Percentiles rank a stretch among this genome's conserved stretches.
Conservation (phyloP, 352 stramenopile genomes). For the Phytophthora sojae region DNA sequence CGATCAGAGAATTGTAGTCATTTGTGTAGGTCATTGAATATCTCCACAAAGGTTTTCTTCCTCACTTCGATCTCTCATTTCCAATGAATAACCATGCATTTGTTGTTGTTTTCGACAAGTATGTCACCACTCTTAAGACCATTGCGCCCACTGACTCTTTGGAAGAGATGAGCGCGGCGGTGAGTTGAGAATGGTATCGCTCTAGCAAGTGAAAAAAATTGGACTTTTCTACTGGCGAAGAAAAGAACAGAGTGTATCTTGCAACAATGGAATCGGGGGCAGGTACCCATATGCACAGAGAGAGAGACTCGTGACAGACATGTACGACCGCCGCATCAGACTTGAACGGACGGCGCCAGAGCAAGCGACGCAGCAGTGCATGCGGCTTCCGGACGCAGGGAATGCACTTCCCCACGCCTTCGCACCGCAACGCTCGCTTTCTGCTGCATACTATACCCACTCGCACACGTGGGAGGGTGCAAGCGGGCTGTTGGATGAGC, state of each 20-base stretch:
- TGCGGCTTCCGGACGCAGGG: slow-evolving; percentile 33
- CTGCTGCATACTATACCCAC: slow-evolving; percentile 85
- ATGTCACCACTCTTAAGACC: slow-evolving; percentile 86
- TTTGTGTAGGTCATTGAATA: slow-evolving; percentile 74
- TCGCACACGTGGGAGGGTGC: slow-evolving; percentile 51
- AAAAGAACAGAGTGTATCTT: slow-evolving; percentile 92
- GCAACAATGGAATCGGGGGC: slow-evolving; percentile 30
- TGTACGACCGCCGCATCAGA: slow-evolving; percentile 47
- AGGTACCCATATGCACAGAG: slow-evolving; percentile 7
- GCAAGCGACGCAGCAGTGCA: slow-evolving; percentile 43
- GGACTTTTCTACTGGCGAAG: slow-evolving; percentile 78
- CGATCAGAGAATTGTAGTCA: slow-evolving; percentile 93
- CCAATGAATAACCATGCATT: slow-evolving; percentile 3
- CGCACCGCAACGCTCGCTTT: slow-evolving; percentile 50
- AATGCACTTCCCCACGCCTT: slow-evolving; percentile 44
- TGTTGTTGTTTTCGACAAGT: slow-evolving; percentile 4
- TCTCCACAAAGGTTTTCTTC: slow-evolving; percentile 81
- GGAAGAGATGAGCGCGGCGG: slow-evolving; percentile 58
- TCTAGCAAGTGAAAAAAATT: slow-evolving; percentile 92
- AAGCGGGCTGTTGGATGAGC: slow-evolving; percentile 82
- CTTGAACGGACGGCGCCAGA: slow-evolving; percentile 22
- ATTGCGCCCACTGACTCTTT: slow-evolving; percentile 65
- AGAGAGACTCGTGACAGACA: slow-evolving; percentile 15
- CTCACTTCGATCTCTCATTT: slow-evolving; percentile 65
- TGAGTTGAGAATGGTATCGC: slow-evolving; percentile 73